These are phyloP conservation scores for Capronia epimyces DNA, from an alignment of 2,329 filamentous ascomycete species.

Conservation along the genomic window DNA sequence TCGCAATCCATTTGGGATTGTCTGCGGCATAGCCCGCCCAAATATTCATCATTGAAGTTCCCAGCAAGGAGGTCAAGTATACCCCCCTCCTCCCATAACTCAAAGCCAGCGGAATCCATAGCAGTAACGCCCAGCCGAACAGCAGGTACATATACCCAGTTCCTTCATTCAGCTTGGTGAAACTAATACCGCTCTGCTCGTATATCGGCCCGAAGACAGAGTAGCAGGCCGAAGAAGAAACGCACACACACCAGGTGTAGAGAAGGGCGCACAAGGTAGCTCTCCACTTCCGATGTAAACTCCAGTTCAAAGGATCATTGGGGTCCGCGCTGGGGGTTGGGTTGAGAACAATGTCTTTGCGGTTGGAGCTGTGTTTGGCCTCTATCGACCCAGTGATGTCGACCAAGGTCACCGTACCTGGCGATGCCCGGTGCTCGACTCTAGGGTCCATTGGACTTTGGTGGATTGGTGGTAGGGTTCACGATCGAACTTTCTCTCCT, in stretches of 20 bases:
- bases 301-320: conserved; percentile 38
- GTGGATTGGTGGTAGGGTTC: too few species aligned
- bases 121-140: conserved; percentile 41
- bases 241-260: conserved; percentile 32
- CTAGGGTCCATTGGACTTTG: background rate
- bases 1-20: conserved; percentile 45
- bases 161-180: conserved; percentile 30
- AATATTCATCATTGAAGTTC: conserved; percentile 36
- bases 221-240: conserved; percentile 31
- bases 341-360: conserved; percentile 29
- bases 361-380: background rate
- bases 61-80: conserved; percentile 29
- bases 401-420: background rate
- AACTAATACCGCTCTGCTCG: background rate
- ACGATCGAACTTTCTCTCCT: too few species aligned
- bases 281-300: conserved; percentile 31
- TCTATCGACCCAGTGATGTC: background rate
- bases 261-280: conserved; percentile 34
- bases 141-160: conserved; percentile 44
- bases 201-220: conserved; percentile 37
- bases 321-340: conserved; percentile 35
- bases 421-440: background rate
- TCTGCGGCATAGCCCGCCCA: conserved; percentile 43
- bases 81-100: conserved; percentile 36
- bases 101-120: conserved; percentile 46